A percentile compares a stretch with the other conserved stretches of the same genome.
These are phyloP conservation scores for Zymoseptoria ardabiliae DNA, from an alignment of 2,329 filamentous ascomycete genomes.

Conservation along the genomic window DNA sequence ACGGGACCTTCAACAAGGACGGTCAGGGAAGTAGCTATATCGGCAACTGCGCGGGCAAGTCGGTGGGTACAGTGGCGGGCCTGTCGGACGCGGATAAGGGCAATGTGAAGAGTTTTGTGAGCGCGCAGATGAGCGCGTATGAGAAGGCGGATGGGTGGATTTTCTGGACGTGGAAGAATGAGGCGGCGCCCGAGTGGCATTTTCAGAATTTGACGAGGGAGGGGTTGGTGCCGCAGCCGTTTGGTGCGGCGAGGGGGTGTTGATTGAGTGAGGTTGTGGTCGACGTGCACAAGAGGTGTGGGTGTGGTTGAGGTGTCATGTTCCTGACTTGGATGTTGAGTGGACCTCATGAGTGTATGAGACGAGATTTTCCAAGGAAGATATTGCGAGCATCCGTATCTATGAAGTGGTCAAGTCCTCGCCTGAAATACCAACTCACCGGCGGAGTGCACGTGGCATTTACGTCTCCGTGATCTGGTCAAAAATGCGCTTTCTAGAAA, in stretches of 20 bases:
- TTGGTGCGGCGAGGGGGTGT: conserved; percentile 6
- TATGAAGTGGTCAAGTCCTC: no score
- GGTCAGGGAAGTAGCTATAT: conserved; percentile 32
- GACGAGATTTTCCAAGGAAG: background rate
- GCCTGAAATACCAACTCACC: no score
- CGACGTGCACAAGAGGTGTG: background rate
- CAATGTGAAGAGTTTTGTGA: conserved; percentile 40
- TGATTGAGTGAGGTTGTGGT: conserved; percentile 8
- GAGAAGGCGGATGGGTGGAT: conserved; percentile 44
- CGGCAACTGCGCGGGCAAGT: conserved; percentile 40
- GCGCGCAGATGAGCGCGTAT: conserved; percentile 42
- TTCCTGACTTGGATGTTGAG: background rate
- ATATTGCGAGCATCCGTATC: background rate
- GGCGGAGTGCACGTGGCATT: background rate
- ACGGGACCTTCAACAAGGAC: conserved; percentile 43
- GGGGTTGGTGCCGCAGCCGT: conserved; percentile 30
- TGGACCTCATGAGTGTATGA: background rate
- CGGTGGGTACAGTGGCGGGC: conserved; percentile 35
- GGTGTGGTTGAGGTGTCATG: background rate
- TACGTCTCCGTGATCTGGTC: background rate
- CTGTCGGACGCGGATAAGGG: conserved; percentile 36
- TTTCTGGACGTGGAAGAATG: conserved; percentile 47
- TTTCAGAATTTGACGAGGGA: conserved; percentile 38
- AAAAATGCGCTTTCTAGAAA: no score
- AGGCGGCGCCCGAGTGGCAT: conserved; percentile 44